Percentiles rank a stretch among this genome's conserved stretches.
phyloP scores from a whole-genome alignment of 2,329 filamentous ascomycete species.

The Pseudophaeomoniella oleicola region DNA sequence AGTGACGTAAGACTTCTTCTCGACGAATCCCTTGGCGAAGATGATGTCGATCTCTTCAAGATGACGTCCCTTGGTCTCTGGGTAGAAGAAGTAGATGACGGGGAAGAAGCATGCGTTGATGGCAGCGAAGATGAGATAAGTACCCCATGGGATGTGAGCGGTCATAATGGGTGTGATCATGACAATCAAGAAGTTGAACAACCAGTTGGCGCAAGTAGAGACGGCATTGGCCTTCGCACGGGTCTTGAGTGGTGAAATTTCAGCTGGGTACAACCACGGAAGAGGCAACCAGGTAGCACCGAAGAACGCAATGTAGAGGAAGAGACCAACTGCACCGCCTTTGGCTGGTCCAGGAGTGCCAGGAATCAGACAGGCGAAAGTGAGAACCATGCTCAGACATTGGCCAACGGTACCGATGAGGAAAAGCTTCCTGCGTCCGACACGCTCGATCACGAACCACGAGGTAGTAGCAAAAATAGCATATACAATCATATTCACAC shows the following conservation, averaged over 20 bases:
- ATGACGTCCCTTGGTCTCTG: slow-evolving; percentile 22
- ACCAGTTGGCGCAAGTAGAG: slow-evolving; percentile 39
- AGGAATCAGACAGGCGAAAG: slow-evolving; percentile 23
- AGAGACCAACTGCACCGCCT: slow-evolving; percentile 29
- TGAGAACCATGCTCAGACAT: slow-evolving; percentile 22
- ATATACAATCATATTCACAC: slow-evolving; percentile 35
- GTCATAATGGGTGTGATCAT: slow-evolving; percentile 31
- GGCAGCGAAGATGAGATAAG: slow-evolving; percentile 31
- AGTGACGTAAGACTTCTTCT: not conserved
- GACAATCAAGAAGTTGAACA: slow-evolving; percentile 36
- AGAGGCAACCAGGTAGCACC: slow-evolving; percentile 51
- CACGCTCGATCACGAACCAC: slow-evolving; percentile 24
- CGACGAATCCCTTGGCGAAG: slow-evolving; percentile 14
- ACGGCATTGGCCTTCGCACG: slow-evolving; percentile 41
- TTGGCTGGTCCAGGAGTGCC: slow-evolving; percentile 13
- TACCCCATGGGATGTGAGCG: slow-evolving; percentile 23
- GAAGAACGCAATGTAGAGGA: slow-evolving; percentile 56
- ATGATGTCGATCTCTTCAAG: slow-evolving; percentile 26
- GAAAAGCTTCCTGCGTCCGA: slow-evolving; percentile 30
- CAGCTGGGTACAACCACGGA: slow-evolving; percentile 41
- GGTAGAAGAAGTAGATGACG: slow-evolving; percentile 19
- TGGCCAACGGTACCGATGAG: slow-evolving; percentile 24
- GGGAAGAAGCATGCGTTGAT: slow-evolving; percentile 34
- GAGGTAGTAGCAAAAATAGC: slow-evolving; percentile 19
- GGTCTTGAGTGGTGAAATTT: slow-evolving; percentile 40